Evolutionary conservation across 2,329 filamentous ascomycete genomes (phyloP).

Genomic region (Paracamarosporium sp.): DNA sequence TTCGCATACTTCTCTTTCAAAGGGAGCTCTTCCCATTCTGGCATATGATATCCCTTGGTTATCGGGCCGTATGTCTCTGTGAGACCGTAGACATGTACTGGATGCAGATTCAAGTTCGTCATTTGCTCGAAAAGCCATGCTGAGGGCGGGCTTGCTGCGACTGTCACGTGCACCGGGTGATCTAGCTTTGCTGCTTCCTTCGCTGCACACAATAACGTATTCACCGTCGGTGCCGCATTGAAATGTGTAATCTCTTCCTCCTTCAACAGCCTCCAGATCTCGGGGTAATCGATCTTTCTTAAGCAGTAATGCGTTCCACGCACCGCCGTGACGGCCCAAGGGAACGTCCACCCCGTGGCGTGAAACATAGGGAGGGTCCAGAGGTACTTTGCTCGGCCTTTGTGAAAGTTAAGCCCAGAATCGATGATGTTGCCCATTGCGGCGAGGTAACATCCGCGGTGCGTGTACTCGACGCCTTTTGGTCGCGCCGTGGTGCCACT

Average conservation of each 20-base stretch:
- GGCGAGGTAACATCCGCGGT: slow-evolving; percentile 86
- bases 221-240: slow-evolving; percentile 94
- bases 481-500: slow-evolving; percentile 90
- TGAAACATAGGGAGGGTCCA: slow-evolving; percentile 94
- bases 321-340: slow-evolving; percentile 91
- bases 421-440: slow-evolving; percentile 87
- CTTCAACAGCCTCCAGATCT: slow-evolving; percentile 90
- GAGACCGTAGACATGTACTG: slow-evolving; percentile 90
- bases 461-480: slow-evolving; percentile 92
- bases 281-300: slow-evolving; percentile 90
- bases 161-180: slow-evolving; percentile 80
- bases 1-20: slow-evolving; percentile 79
- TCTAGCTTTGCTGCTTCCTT: slow-evolving; percentile 75
- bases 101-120: slow-evolving; percentile 82
- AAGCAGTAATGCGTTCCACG: slow-evolving; percentile 95
- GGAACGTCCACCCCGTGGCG: slow-evolving; percentile 78
- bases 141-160: slow-evolving; percentile 89
- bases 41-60: slow-evolving; percentile 89
- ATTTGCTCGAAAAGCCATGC: slow-evolving; percentile 93
- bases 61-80: slow-evolving; percentile 94
- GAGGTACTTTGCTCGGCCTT: slow-evolving; percentile 78
- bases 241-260: slow-evolving; percentile 91
- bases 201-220: slow-evolving; percentile 86
- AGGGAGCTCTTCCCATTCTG: slow-evolving; percentile 79
- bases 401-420: slow-evolving; percentile 76